Base-by-base conservation (phyloP, 345 rosid species). In the Salix dunnii region DNA sequence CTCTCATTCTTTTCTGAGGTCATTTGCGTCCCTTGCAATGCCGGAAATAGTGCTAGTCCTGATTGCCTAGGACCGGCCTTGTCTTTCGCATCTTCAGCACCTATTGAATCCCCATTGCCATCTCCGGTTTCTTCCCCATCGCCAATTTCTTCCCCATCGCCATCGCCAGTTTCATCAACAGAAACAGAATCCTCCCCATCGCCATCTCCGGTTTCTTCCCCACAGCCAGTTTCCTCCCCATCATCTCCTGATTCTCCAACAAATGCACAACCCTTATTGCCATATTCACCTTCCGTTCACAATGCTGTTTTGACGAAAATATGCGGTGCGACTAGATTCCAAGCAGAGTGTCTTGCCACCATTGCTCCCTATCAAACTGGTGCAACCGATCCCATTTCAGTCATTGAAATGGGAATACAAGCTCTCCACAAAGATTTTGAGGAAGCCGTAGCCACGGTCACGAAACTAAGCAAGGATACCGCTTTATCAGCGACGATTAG, bases 321-420 rank as follows among this genome's bases (percentile, higher is more conserved):
- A 9, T 77, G 80, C 51, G 66, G 13, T 4, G 5, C 36, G 6
- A 77, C 76, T 1, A 40, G 51, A 12, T 20, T 48, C 7, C 80
- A 62, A 3, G 9, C 21, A 12, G 76, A 60, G 21, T 77, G 80
- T 38, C 10, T 77, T 3, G 10, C 63, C 70, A 40, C 80, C 20
- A 33, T 77, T 33, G 36, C 63, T 25, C 74, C 67, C 0, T 64
- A 63, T 66, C 80, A 18, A 12, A 46, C 51, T 0, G 76, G 67
- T 3, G 9, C 31, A 25, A 16, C 71, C 7, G 80, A 71, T 20
- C 64, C 75, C 3, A 42, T 62, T 11, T 69, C 75, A 6, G 43
- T 77, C 23, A 71, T 77, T 16, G 63, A 71, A 65, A 72, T 51
- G 64, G 80, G 71, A 6, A 71, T 77, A 55, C 71, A 77, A 27